Evolutionary conservation across 1,139 yeast genomes (phyloP).

Genomic region (Yamadazyma dushanensis): DNA sequence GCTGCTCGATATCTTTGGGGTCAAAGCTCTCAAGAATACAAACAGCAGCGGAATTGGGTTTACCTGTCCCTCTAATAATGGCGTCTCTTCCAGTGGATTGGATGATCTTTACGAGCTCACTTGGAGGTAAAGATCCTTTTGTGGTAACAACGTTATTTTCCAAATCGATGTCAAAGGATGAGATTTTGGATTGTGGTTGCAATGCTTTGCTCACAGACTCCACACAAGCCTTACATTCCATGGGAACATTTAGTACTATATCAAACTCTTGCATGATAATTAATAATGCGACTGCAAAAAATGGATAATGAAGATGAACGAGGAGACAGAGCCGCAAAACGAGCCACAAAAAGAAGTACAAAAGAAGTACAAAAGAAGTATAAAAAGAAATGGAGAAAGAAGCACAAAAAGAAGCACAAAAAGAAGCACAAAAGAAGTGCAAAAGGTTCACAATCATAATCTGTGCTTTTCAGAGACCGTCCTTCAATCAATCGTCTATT

Average conservation of each 20-base stretch:
- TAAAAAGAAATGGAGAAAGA: too few species aligned
- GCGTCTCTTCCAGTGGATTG: constrained; percentile 83
- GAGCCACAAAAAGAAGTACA: too few species aligned
- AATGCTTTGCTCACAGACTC: constrained; percentile 57
- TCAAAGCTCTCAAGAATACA: constrained; percentile 79
- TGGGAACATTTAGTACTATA: constrained; percentile 76
- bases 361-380: too few species aligned
- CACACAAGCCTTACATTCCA: constrained; percentile 73
- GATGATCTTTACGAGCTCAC: constrained; percentile 61
- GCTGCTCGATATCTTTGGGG: constrained; percentile 44
- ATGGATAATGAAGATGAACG: too few species aligned
- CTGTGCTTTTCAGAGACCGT: too few species aligned
- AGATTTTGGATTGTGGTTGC: constrained; percentile 45
- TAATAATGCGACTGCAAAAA: too few species aligned
- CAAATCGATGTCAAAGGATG: constrained; percentile 53
- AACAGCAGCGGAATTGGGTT: constrained; percentile 87
- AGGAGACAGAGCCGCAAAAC: too few species aligned
- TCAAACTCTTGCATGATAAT: constrained; percentile 34
- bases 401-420: too few species aligned
- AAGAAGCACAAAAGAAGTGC: too few species aligned
- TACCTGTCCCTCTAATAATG: constrained; percentile 88
- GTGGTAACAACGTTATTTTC: constrained; percentile 59
- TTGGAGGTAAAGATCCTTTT: constrained; percentile 68
- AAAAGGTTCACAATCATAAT: too few species aligned
- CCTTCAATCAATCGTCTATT: too few species aligned